Base-by-base conservation (phyloP, 2,329 filamentous ascomycete genomes). In the Mycosphaerella arachidis region DNA sequence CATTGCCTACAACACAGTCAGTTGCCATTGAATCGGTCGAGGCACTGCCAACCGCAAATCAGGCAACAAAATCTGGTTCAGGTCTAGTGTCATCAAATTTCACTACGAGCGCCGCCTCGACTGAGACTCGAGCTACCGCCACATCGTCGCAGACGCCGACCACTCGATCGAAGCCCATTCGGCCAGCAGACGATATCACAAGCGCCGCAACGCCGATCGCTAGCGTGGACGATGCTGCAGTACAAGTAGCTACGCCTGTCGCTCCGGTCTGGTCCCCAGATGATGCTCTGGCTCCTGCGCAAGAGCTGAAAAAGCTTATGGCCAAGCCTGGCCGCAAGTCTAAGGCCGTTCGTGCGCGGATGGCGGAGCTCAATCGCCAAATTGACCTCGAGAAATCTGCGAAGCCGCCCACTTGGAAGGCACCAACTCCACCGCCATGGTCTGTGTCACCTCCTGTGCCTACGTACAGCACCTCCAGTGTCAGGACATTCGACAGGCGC, bases 401-500 rank as follows among this genome's bases (percentile, higher is more conserved):
- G 7, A 43, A 9, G 13, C 29, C 24, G n/a, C 31, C 31, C 18
- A 12, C n/a, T 40, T 27, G 31, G 40, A 12, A 10, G 51, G 10
- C 24, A 33, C 13, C 30, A 53, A 20, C 24, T 53, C 29, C 29
- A n/a, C 50, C 24, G 4, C 5, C 9, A 3, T 24, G 18, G 48
- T 16, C 12, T 24, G 31, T 20, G 7, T 31, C 55, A 51, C 29
- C 20, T 20, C 18, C 48, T 46, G 5, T 12, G 3, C 53, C 18
- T 4, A 8, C 24, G 6, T 45, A 30, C 16, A 10, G 8, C 37
- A 31, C 24, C 37, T n/a, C 33, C 33, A 10, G 46, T 1, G 8
- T 45, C 13, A 30, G 43, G 6, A 58, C 43, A 29, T 51, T 51
- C 55, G 46, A 57, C 45, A 57, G 52, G 31, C 56, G 53, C 4